Base-by-base conservation (phyloP, 2,329 filamentous ascomycete genomes). In the Anthostomella pinea region DNA sequence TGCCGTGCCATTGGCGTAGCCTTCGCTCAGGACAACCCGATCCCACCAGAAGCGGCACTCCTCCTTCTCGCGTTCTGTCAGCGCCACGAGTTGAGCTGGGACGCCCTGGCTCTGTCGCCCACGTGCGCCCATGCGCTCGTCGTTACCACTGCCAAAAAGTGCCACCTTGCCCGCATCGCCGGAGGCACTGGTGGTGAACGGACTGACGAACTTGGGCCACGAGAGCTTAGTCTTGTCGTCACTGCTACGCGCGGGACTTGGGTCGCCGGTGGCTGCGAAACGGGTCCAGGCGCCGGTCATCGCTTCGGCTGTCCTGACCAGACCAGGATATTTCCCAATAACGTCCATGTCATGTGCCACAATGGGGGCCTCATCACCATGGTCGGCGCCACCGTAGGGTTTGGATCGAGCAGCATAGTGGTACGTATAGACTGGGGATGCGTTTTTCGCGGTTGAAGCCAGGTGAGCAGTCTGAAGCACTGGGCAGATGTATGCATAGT, bases 401-500 rank as follows among this genome's bases (percentile, higher is more conserved):
- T 45, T 39, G 3, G 61, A 60, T n/a, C 64, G 65, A 1, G 74
- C 67, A 0, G 77, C 78, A 56, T 71, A 83, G 52, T 80, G 75
- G 53, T 83, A 84, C 0, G 81, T 63, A 46, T 76, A 78, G 0
- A 75, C 48, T 47, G 62, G 35, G 41, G 51, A 25, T 4, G 51
- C 46, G 26, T 41, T 37, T 4, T 37, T 17, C 1, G 49, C 54
- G 2, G 43, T 46, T 7, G 63, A 63, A 17, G 67, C 59, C 18
- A 66, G 66, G 36, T 73, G 64, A 0, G 74, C 78, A 0, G 75
- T 78, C 53, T 83, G 77, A 3, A 81, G 63, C 0, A 83, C 76
- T 0, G 81, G 80, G 15, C 75, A 76, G 30, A 81, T 74, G 51
- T 83, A 83, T 0, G 77, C 79, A 51, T 79, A 83, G 51, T 83